phyloP scores from a whole-genome alignment of 805 yeast genomes.

The Saccharomycopsis synnaedendra region DNA sequence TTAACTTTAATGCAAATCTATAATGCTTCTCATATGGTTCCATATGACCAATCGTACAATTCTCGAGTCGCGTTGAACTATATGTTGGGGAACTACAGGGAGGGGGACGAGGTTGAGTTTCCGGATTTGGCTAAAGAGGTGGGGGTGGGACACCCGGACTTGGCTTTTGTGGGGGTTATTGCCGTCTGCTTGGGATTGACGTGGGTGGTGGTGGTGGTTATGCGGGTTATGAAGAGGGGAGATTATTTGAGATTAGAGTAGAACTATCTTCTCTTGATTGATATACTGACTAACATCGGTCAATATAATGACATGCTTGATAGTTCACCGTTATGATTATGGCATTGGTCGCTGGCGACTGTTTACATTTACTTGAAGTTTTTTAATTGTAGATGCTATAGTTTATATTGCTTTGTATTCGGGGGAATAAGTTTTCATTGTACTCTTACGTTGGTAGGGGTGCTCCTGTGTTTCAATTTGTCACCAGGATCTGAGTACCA shows the following conservation, averaged over 20 bases:
- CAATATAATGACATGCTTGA: too few relatives aligned
- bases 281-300: too few relatives aligned
- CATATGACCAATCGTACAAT: slow-evolving; percentile 53
- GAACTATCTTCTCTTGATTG: not conserved
- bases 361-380: too few relatives aligned
- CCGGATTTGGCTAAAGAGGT: not conserved
- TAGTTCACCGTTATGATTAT: too few relatives aligned
- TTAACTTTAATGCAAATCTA: slow-evolving; percentile 50
- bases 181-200: not conserved
- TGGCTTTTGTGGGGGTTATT: not conserved
- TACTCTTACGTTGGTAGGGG: too few relatives aligned
- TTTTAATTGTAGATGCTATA: too few relatives aligned
- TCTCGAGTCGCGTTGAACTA: slow-evolving; percentile 47
- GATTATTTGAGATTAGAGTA: not conserved
- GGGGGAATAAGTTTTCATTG: too few relatives aligned
- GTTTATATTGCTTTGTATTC: too few relatives aligned
- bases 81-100: slow-evolving; percentile 17
- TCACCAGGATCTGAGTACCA: too few relatives aligned
- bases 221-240: not conserved
- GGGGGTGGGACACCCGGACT: not conserved
- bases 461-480: too few relatives aligned
- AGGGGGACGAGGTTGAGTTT: not conserved
- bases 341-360: too few relatives aligned
- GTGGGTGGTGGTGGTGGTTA: not conserved
- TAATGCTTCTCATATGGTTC: slow-evolving; percentile 73